These are phyloP conservation scores for Phytopythium sindhum DNA, from an alignment of 352 stramenopile genomes.

Conservation along the genomic window DNA sequence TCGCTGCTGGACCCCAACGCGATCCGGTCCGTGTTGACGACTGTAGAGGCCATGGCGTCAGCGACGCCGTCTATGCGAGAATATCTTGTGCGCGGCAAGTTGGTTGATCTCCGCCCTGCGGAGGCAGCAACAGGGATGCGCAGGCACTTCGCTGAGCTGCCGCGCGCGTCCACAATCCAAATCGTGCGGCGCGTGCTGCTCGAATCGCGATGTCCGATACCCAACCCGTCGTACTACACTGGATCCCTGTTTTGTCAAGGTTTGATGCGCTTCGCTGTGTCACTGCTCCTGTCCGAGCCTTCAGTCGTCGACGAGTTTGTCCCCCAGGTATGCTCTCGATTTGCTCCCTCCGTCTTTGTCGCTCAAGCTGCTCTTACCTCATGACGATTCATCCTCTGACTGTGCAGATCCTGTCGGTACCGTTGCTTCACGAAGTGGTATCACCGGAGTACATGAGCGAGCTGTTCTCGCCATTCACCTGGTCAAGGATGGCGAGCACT, in stretches of 20 bases:
- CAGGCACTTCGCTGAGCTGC: slow-evolving; percentile 24
- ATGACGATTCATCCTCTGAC: background rate
- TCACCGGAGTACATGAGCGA: slow-evolving; percentile 14
- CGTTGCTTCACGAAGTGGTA: slow-evolving; percentile 34
- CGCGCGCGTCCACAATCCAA: slow-evolving; percentile 20
- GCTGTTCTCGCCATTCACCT: slow-evolving; percentile 24
- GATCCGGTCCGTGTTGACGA: slow-evolving; percentile 8
- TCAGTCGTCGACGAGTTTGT: slow-evolving; percentile 26
- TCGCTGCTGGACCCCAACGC: slow-evolving; percentile 4
- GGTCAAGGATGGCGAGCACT: slow-evolving; percentile 26
- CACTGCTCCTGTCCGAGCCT: slow-evolving; percentile 18
- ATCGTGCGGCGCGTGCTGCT: slow-evolving; percentile 26
- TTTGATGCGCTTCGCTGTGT: slow-evolving; percentile 20
- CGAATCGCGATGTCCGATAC: slow-evolving; percentile 12
- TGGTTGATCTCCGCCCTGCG: slow-evolving; percentile 14
- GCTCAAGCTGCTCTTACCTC: background rate
- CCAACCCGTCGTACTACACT: slow-evolving; percentile 13
- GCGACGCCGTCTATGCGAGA: slow-evolving; percentile 21
- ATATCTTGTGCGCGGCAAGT: slow-evolving; percentile 24
- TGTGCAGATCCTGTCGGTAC: slow-evolving; percentile 44
- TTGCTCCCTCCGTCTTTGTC: background rate
- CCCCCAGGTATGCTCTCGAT: slow-evolving; percentile 18
- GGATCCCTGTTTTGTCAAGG: slow-evolving; percentile 24
- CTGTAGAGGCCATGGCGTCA: slow-evolving; percentile 16
- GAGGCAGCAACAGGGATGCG: slow-evolving; percentile 6